phyloP scores from a whole-genome alignment of 2,329 filamentous ascomycete genomes.

The Nemania sp. region DNA sequence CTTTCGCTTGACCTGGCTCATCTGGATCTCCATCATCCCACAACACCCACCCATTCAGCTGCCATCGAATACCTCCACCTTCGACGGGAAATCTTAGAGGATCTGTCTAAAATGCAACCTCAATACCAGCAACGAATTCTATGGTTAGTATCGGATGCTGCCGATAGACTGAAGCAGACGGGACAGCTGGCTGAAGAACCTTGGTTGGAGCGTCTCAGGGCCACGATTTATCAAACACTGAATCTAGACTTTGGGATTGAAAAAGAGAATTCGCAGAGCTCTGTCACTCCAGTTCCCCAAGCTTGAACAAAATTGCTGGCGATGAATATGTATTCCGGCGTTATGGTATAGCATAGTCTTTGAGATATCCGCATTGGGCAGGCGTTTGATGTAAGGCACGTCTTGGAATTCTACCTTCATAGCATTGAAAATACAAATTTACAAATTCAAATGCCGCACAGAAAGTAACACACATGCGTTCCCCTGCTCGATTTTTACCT shows the following conservation, averaged over 20 bases:
- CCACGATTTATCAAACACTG: constrained; percentile 24
- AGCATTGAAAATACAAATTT: not conserved
- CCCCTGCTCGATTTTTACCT: no score
- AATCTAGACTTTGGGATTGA: constrained; percentile 28
- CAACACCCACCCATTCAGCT: constrained; percentile 49
- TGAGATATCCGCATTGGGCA: constrained; percentile 21
- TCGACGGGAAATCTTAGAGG: constrained; percentile 8
- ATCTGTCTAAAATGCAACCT: constrained; percentile 6
- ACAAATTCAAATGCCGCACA: no score
- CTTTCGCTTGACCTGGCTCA: constrained; percentile 55
- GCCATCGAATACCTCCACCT: constrained; percentile 51
- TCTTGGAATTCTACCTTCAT: not conserved
- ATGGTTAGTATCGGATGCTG: constrained; percentile 34
- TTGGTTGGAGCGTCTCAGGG: constrained; percentile 33
- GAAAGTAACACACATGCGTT: no score
- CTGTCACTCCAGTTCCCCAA: constrained; percentile 14
- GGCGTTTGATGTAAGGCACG: constrained; percentile 21
- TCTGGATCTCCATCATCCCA: constrained; percentile 58
- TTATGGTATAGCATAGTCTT: constrained; percentile 13
- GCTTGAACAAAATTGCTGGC: not conserved
- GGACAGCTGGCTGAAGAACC: constrained; percentile 32
- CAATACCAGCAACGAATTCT: constrained; percentile 18
- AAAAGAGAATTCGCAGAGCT: constrained; percentile 21
- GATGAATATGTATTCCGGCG: constrained; percentile 6
- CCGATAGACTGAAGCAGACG: constrained; percentile 30